Base-by-base conservation (phyloP, 495 filamentous ascomycete genomes). In the Jackrogersella multiformis region DNA sequence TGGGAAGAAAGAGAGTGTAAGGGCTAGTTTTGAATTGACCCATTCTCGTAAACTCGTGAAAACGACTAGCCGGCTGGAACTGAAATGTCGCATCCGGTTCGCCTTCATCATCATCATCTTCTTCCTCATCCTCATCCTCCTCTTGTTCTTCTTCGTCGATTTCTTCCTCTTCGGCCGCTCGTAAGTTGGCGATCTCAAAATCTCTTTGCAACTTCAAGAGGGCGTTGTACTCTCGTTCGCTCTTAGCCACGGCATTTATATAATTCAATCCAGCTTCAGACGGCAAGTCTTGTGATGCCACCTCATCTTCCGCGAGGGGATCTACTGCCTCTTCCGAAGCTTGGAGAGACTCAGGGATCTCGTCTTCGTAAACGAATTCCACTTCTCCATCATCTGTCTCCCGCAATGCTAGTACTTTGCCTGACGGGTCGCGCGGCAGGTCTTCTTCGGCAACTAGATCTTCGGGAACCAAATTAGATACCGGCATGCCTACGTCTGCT, bases 1-100 rank as follows among this genome's bases (percentile, higher is more conserved):
- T 84, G 0, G 94, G 93, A 9, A 94, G 77, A 12, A 82, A 80
- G 10, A 97, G 63, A 0, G 94, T 97, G 38, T 79, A 81, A 5
- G 94, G 93, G 21, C 79, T 71, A 2, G 92, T 91, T 38, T 82
- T 79, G 63, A 84, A 92, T 63, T 87, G 83, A 2, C 89, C 90
- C 36, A 85, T 74, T 16, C 73, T 70, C 2, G 91, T 93, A 51
- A 89, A 74, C 3, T 87, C 85, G 73, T 98, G 95, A 13, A 86
- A 76, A 12, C 88, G 83, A 9, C 44, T 24, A 24, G 46, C 10
- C 9, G 8, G n/a, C 26, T 30, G 38, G 10, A 26, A 2, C 8
- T 46, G 38, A n/a, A 77, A 70, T 2, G 60, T 71, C 2, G 68
- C 73, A 34, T 79, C 77, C 13, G 72, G 68, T n/a, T 81, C 78